Conservation (phyloP, 1,284 basidiomycete species). For the Volvariella surrecta region DNA sequence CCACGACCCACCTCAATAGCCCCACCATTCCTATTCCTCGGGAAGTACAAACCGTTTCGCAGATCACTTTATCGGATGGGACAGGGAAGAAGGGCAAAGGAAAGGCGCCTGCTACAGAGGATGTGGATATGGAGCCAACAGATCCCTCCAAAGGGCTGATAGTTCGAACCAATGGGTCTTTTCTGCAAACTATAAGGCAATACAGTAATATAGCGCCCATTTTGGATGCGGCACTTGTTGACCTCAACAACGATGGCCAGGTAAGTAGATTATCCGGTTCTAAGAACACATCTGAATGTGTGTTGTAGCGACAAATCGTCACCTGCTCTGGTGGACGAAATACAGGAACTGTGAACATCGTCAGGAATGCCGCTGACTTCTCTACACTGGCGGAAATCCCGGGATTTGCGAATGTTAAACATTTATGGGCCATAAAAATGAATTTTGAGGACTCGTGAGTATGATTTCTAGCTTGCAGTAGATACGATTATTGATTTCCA, state of each 20-base stretch:
- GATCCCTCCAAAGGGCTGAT: constrained; percentile 35
- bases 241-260: constrained; percentile 69
- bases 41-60: constrained; percentile 31
- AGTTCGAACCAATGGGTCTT: constrained; percentile 40
- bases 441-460: constrained; percentile 46
- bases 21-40: constrained; percentile 43
- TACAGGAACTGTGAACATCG: constrained; percentile 73
- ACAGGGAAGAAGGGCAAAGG: constrained; percentile 26
- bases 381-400: constrained; percentile 55
- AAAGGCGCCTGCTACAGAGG: constrained; percentile 22
- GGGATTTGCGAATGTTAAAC: constrained; percentile 49
- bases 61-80: constrained; percentile 18
- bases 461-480: constrained; percentile 17
- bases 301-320: constrained; percentile 64
- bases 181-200: constrained; percentile 50
- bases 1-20: constrained; percentile 29
- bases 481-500: constrained; percentile 5
- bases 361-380: constrained; percentile 84
- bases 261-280: constrained; percentile 35
- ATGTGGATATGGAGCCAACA: constrained; percentile 14
- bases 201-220: constrained; percentile 87
- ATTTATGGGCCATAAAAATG: constrained; percentile 58
- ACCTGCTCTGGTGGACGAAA: constrained; percentile 85
- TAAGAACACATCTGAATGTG: neutral
- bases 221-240: constrained; percentile 73